phyloP scores from a whole-genome alignment of 2,329 filamentous ascomycete genomes.

The Ophiocordyceps robertsii region DNA sequence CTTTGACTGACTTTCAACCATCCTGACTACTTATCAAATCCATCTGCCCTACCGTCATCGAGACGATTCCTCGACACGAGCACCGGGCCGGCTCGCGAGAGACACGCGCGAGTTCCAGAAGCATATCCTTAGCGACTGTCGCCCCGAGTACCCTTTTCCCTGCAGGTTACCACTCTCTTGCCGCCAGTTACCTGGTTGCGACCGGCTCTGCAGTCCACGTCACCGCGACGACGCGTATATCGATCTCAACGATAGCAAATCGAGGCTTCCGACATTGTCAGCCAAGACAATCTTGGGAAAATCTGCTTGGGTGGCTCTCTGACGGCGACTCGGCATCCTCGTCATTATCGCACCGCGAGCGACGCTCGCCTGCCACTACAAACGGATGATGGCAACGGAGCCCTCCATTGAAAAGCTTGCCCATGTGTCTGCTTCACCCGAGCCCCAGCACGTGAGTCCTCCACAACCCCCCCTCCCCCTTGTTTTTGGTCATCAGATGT shows the following conservation, averaged over 20 bases:
- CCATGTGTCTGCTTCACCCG: constrained; percentile 37
- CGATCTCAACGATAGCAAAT: no score
- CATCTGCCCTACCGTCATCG: constrained; percentile 2
- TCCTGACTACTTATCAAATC: constrained; percentile 7
- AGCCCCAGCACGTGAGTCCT: constrained; percentile 27
- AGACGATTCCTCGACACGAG: constrained; percentile 2
- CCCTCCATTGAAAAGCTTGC: constrained; percentile 38
- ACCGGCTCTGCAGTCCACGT: no score
- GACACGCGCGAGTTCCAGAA: neutral
- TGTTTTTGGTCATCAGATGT: no score
- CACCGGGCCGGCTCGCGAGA: neutral
- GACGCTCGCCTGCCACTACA: constrained; percentile 22
- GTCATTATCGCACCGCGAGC: constrained; percentile 16
- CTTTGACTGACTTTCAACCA: constrained; percentile 3
- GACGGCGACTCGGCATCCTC: constrained; percentile 10
- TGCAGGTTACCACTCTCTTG: neutral
- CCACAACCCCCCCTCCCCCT: neutral
- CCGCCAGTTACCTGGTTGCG: neutral
- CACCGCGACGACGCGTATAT: no score
- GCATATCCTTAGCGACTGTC: neutral
- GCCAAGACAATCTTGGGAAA: neutral
- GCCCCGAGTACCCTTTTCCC: neutral
- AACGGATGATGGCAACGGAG: constrained; percentile 54
- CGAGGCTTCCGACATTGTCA: neutral
- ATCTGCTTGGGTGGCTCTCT: neutral